Conservation (phyloP, 1,139 yeast genomes). For the Groenewaldozyma sp. region DNA sequence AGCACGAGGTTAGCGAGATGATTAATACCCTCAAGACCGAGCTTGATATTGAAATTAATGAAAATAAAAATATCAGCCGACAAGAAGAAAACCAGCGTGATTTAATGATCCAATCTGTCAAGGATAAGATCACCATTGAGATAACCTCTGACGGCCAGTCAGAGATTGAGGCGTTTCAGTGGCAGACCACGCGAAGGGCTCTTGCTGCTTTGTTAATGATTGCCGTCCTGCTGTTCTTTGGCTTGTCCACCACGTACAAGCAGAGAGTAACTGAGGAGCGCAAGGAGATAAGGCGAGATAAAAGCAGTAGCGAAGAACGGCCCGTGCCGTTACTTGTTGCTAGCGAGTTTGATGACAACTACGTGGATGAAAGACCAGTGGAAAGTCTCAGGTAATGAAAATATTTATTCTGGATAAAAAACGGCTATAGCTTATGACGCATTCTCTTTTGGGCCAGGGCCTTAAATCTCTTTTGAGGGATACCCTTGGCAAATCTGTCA, state of each 20-base stretch:
- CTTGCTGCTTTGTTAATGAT: slow-evolving; percentile 41
- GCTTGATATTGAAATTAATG: slow-evolving; percentile 75
- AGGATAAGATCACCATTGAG: slow-evolving; percentile 77
- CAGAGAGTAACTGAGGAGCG: slow-evolving; percentile 22
- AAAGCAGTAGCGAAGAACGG: slow-evolving; percentile 23
- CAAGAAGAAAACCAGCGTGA: slow-evolving; percentile 62
- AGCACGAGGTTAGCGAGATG: slow-evolving; percentile 70
- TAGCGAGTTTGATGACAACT: slow-evolving; percentile 21
- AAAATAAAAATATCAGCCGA: slow-evolving; percentile 79
- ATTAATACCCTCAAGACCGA: slow-evolving; percentile 62
- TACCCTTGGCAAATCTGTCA: slow-evolving; percentile 60
- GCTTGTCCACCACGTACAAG: neutral
- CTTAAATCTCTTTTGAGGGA: slow-evolving; percentile 62
- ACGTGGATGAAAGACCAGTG: slow-evolving; percentile 21
- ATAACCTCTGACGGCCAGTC: slow-evolving; percentile 74
- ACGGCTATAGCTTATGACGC: slow-evolving; percentile 47
- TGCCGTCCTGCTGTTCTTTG: neutral
- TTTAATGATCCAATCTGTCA: slow-evolving; percentile 70
- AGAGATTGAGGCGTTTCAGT: slow-evolving; percentile 78
- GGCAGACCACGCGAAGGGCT: slow-evolving; percentile 93
- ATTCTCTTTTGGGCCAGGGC: slow-evolving; percentile 47
- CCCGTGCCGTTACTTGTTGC: slow-evolving; percentile 24
- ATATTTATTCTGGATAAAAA: neutral
- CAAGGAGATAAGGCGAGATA: slow-evolving; percentile 25
- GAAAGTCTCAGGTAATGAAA: slow-evolving; percentile 16